These are phyloP conservation scores for Saturnispora bothae DNA, from an alignment of 805 yeast genomes.

Conservation along the genomic window DNA sequence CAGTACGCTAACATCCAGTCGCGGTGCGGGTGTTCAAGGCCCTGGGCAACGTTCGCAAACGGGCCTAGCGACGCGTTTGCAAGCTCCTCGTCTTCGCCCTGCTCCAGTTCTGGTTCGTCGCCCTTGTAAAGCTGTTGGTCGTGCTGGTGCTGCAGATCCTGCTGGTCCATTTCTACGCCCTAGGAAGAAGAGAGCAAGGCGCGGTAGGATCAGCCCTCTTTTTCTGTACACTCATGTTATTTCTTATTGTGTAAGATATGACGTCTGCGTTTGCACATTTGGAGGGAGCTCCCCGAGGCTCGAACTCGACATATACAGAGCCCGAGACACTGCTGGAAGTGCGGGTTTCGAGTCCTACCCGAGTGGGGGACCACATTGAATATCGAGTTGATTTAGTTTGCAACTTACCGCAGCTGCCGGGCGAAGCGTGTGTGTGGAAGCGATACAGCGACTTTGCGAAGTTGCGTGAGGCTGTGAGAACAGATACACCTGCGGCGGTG, in stretches of 20 bases:
- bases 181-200: no score
- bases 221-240: no score
- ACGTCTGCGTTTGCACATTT: no score
- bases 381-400: conserved; percentile 86
- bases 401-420: conserved; percentile 78
- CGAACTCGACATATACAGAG: conserved; percentile 31
- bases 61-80: no score
- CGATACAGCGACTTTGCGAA: conserved; percentile 86
- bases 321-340: conserved; percentile 92
- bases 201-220: no score
- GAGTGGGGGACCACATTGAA: conserved; percentile 47
- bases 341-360: conserved; percentile 74
- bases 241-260: no score
- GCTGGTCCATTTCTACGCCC: no score
- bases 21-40: conserved; percentile 68
- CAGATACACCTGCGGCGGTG: conserved; percentile 68
- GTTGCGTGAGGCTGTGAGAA: conserved; percentile 61
- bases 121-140: no score
- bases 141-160: no score
- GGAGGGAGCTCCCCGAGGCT: no score
- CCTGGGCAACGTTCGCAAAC: conserved; percentile 80
- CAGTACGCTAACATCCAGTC: conserved; percentile 92
- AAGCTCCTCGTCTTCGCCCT: no score
- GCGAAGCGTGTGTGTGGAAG: conserved; percentile 55
- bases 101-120: no score